These are phyloP conservation scores for Thermomucor indicae-seudaticae DNA, from an alignment of 371 early-diverging fungal genomes.

Conservation along the genomic window DNA sequence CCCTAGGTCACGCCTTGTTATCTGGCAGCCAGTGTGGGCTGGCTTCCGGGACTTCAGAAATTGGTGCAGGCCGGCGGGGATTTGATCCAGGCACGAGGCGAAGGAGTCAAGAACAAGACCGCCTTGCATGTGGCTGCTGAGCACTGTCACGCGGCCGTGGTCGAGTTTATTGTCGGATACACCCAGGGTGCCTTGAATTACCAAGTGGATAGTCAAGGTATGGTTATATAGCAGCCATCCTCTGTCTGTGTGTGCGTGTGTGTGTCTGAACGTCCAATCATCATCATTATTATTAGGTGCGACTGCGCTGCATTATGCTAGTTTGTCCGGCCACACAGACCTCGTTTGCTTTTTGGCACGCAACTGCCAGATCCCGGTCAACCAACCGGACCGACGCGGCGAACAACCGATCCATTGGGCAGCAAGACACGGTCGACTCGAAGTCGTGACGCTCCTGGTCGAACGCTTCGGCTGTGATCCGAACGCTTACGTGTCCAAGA, in stretches of 20 bases:
- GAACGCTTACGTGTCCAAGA: constrained; percentile 30
- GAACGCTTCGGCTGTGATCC: constrained; percentile 29
- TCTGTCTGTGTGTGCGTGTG: neutral
- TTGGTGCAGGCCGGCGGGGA: constrained; percentile 39
- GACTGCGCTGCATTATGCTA: constrained; percentile 40
- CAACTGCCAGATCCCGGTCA: constrained; percentile 23
- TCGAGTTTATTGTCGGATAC: constrained; percentile 30
- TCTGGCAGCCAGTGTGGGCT: constrained; percentile 43
- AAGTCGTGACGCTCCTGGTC: constrained; percentile 27
- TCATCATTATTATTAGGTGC: constrained; percentile 19
- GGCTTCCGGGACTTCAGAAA: constrained; percentile 37
- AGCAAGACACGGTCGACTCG: constrained; percentile 23
- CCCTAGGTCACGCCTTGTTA: constrained; percentile 32
- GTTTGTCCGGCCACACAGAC: constrained; percentile 33
- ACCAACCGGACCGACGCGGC: constrained; percentile 16
- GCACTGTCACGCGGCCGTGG: constrained; percentile 29
- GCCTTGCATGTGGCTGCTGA: constrained; percentile 41
- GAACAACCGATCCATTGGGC: constrained; percentile 44
- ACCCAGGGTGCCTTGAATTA: constrained; percentile 23
- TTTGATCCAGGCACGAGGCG: constrained; percentile 24
- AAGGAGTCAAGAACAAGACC: constrained; percentile 27
- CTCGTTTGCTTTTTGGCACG: constrained; percentile 25
- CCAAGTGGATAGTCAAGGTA: constrained; percentile 31
- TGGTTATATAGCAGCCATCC: neutral
- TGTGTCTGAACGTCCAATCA: neutral